Base-by-base conservation (phyloP, 208 protist species). In the Leptomonas seymouri region DNA sequence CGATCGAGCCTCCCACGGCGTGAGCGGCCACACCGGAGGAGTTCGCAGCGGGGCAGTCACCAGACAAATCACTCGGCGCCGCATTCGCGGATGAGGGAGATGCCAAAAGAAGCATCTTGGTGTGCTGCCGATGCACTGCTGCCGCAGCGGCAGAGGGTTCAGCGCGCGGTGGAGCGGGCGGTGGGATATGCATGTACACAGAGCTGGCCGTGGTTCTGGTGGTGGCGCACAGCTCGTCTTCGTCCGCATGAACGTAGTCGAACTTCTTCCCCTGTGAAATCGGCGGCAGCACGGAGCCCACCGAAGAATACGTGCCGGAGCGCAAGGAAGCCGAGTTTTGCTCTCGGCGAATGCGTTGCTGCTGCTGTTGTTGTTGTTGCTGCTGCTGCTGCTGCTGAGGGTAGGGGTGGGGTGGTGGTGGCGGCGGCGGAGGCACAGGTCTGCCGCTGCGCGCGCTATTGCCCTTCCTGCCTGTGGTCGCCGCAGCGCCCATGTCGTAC, bases 41-140 rank as follows among this genome's bases (percentile, higher is more conserved):
- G 44, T 15, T 16, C 2, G 61, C 48, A 55, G 45, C 59, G 34
- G 16, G 1, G 45, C 14, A 53, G 45, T 11, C 45, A n/a, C 5
- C 23, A 16, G 7, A 18, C 6, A 36, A 8, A 31, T 44, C 36
- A 23, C 23, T n/a, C 14, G 34, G 30, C 14, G 18, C 1, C 9
- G 59, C 59, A 31, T 3, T 12, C 8, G 46, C 21, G n/a, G 46
- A 41, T 18, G 71, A 50, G 8, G 71, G 71, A 15, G 71, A 61
- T 1, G 71, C 71, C 31, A 77, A 21, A n/a, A 77, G 71, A 11
- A 77, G 42, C 71, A 77, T 67, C 61, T 77, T 77, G 6, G 71
- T 36, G 36, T 77, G 71, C 50, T 70, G 71, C 31, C 65, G 30
- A 18, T 41, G 56, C 20, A 44, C 44, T 12, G 48, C 57, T 6